Base-by-base conservation (phyloP, 345 rosid species). In the Trapa incisa region DNA sequence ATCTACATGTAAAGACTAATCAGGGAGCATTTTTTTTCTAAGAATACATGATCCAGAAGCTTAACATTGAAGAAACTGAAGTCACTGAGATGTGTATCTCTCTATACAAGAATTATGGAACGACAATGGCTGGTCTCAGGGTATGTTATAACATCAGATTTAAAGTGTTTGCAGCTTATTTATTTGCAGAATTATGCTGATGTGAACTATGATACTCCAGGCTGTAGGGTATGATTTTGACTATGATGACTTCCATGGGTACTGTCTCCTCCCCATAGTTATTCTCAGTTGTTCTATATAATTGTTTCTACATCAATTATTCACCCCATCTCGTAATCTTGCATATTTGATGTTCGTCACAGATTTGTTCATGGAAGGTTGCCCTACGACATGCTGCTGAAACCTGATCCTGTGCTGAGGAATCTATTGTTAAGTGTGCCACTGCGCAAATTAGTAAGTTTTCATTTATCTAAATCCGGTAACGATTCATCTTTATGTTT, bases 101-200 rank as follows among this genome's bases (percentile, higher is more conserved):
- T 0, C 79, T 90, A 72, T 93, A 93, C 71, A 87, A 86, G 79
- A 69, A 83, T 70, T 94, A 87, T 77, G 99, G 99, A 32, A 94
- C 99, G 29, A 89, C 97, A 68, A 80, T 91, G 99, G 96, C 99
- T 76, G 99, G 99, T 71, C 91, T 94, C 67, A 81, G 77, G 92
- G 98, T 90, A 80, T 71, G 63, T 29, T 3, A 17, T n/a, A 13
- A 41, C 17, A 56, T 35, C n/a, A 65, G 22, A 45, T 38, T 47
- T 62, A 9, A 2, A 35, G 33, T 22, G 10, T 15, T 41, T 61
- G 29, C 22, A 39, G 11, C 60, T 36, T 12, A 9, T 32, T 22
- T 10, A 6, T 56, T 56, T 2, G 12, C 35, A 56, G 61, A 56
- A 56, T 22, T 58, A 29, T 32, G 16, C 37, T 32, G 9, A 32